Evolutionary conservation across 306 rosid genomes (phyloP).

Genomic region (Fragaria nilgerrensis): DNA sequence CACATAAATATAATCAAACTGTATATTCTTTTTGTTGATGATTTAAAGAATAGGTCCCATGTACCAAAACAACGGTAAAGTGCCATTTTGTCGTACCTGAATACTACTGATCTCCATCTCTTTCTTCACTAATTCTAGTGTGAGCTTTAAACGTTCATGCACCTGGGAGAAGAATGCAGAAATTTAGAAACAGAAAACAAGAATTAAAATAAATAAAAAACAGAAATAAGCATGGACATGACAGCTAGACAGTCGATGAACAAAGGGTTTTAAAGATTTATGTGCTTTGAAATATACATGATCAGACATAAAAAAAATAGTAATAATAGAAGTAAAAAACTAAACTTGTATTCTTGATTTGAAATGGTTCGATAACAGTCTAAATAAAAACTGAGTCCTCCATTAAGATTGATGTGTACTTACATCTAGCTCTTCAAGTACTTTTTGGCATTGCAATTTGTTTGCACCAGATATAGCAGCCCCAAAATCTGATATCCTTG

Average conservation of each 20-base stretch:
- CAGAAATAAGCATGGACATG: constrained; percentile 1
- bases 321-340: too few species aligned
- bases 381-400: constrained; percentile 20
- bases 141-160: constrained; percentile 78
- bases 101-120: constrained; percentile 96
- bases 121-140: constrained; percentile 86
- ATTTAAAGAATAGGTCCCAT: neutral
- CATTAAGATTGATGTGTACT: constrained; percentile 32
- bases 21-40: neutral
- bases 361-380: neutral
- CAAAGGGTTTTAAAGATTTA: constrained; percentile 1
- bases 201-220: neutral
- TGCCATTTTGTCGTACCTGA: constrained; percentile 51
- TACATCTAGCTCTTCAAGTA: constrained; percentile 91
- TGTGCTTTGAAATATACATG: neutral
- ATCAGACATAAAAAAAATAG: neutral
- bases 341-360: neutral
- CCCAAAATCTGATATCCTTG: constrained; percentile 89
- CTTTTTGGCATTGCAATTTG: constrained; percentile 80
- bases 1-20: constrained; percentile 20
- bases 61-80: constrained; percentile 5
- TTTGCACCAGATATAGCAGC: constrained; percentile 90
- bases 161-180: constrained; percentile 48
- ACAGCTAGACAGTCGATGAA: constrained; percentile 4
- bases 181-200: constrained; percentile 9